Base-by-base conservation (phyloP, 768 basidiomycete species). In the Lactarius indigo region DNA sequence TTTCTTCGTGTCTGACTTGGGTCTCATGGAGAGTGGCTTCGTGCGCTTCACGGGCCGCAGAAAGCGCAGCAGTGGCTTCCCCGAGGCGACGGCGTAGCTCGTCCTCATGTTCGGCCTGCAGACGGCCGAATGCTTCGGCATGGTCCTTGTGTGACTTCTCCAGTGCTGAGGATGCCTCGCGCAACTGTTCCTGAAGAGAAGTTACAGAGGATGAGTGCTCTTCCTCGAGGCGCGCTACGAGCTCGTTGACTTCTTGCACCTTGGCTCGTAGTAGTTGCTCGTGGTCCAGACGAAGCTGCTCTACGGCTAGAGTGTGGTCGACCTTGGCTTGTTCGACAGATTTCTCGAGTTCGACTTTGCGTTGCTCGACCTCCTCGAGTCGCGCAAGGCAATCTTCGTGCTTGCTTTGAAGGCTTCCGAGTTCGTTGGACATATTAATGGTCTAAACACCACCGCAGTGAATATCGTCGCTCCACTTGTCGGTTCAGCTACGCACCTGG, bases 381-480 rank as follows among this genome's bases (percentile, higher is more conserved):
- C 79, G 77, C 15, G 71, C 72, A 9, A 88, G 73, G 59, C 84
- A 80, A 15, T 85, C 80, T 61, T 82, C 76, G 71, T 89, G 86
- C 72, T 86, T 85, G 61, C 79, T 77, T 60, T 86, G 88, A 28
- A 95, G 79, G 31, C 84, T 86, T 69, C 92, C 92, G 42, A 96
- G 84, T 72, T 94, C 95, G 64, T 83, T 87, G 10, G 93, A 92
- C 88, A 96, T 92, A 73, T 96, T 96, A 61, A 88, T 74, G 13
- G 90, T 82, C 92, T 94, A 65, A 47, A 26, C 15, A 50, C 15
- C 56, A 56, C 15, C 56, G 54, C 54, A 64, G 31, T 70, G 18
- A 61, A 61, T 33, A 64, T 17, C 13, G 56, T 5, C 63, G 63
- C 59, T 26, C 44, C 5, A n/a, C 39, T n/a, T 31, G 30, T n/a